Percentiles rank a stretch among this genome's conserved stretches.
Conservation (phyloP, 768 basidiomycete genomes). For the Kwoniella sp. region DNA sequence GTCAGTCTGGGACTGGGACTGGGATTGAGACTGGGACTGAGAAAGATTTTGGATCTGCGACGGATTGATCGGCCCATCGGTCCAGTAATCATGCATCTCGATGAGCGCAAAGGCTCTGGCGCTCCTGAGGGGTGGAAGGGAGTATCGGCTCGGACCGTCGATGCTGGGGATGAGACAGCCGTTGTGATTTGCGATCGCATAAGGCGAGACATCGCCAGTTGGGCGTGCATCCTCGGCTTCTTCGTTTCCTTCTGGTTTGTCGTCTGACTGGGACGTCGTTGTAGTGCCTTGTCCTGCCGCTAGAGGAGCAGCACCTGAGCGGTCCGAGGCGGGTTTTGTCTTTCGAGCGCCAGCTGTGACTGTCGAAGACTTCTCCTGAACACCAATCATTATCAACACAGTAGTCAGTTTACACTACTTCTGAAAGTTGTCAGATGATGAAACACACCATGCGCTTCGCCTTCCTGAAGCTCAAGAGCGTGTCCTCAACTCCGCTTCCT, state of each 20-base stretch:
- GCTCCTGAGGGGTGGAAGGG: not conserved
- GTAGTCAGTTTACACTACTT: too few relatives aligned
- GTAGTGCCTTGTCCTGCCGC: too few relatives aligned
- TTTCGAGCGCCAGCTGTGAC: too few relatives aligned
- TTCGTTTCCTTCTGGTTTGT: not conserved
- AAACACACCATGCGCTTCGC: not conserved
- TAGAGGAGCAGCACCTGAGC: too few relatives aligned
- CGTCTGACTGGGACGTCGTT: too few relatives aligned
- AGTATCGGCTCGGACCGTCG: not conserved
- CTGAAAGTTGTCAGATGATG: too few relatives aligned
- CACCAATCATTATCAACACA: too few relatives aligned
- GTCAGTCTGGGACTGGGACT: constrained; percentile 9
- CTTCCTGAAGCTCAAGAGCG: not conserved
- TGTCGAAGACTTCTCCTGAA: too few relatives aligned
- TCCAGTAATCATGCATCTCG: not conserved
- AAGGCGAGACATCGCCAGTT: not conserved
- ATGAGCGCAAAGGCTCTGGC: not conserved
- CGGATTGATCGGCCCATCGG: not conserved
- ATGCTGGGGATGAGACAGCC: not conserved
- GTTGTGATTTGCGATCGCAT: not conserved
- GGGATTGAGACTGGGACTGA: constrained; percentile 5
- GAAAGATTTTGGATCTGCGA: not conserved
- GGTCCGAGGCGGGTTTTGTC: too few relatives aligned
- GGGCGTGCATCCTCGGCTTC: too few relatives aligned
- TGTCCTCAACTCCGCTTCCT: constrained; percentile 15